A percentile compares a stretch with the other conserved stretches of the same genome.
These are phyloP conservation scores for Podospora pseudopauciseta DNA, from an alignment of 495 filamentous ascomycete genomes.

Conservation along the genomic window DNA sequence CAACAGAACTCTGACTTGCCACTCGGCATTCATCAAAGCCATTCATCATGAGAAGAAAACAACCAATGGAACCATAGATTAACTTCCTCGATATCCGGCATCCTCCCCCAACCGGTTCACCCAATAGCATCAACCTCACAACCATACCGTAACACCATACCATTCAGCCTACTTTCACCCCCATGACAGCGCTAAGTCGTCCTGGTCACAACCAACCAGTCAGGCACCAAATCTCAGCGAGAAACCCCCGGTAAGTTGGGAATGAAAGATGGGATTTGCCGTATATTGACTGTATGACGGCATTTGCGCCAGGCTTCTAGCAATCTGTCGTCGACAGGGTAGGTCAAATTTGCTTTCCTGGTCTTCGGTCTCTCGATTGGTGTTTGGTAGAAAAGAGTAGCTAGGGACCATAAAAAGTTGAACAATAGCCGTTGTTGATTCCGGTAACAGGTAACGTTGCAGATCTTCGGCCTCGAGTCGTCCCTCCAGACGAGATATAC, in stretches of 20 bases:
- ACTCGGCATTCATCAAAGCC: too few species aligned
- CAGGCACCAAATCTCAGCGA: neutral
- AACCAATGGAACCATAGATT: slow-evolving; percentile 2
- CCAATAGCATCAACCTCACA: neutral
- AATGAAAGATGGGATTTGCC: neutral
- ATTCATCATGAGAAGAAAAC: too few species aligned
- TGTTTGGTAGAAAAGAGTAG: neutral
- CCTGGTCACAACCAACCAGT: neutral
- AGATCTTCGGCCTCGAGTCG: slow-evolving; percentile 13
- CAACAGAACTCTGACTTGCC: too few species aligned
- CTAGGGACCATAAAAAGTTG: neutral
- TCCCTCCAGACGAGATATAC: slow-evolving; percentile 26
- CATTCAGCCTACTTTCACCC: neutral
- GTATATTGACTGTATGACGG: neutral
- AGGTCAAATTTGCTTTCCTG: neutral
- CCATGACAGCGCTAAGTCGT: neutral
- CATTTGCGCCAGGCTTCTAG: neutral
- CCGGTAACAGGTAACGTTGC: slow-evolving; percentile 29
- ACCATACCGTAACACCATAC: neutral
- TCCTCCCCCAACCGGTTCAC: neutral
- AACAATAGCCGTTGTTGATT: neutral
- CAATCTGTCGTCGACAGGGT: neutral
- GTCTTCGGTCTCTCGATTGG: neutral
- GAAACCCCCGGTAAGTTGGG: neutral
- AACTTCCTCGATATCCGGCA: neutral